Evolutionary conservation across 2,329 filamentous ascomycete genomes (phyloP), one percentile per base, ranked within the genome.

Genomic region (Acrocalymma vagum): DNA sequence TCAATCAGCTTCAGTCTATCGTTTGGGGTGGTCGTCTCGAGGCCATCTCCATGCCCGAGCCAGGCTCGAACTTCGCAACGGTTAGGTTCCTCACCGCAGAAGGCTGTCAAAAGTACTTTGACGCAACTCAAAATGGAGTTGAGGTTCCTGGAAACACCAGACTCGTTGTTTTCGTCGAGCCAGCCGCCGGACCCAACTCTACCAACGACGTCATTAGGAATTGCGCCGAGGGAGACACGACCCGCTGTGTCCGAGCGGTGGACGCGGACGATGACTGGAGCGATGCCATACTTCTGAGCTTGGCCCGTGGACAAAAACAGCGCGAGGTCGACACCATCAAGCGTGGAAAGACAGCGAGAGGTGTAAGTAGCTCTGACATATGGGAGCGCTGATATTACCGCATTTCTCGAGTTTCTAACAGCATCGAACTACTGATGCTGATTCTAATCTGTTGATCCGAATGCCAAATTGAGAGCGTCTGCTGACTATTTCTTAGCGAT

Each of bases 241-340:
- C 76, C 16, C 73, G 77, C 21, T 76, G 74, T 32, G 65, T 80
- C 10, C 72, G 72, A 30, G 73, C 70, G 14, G 55, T 71, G 6
- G 71, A 71, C 7, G 70, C 70, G 5, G 67, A 73, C 11, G 62
- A 72, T 25, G 65, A 73, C 13, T 67, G 70, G 55, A 62, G 52
- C 9, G 70, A 74, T 45, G 42, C 29, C 5, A 53, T 60, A 9
- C 58, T 78, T 24, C 43, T 62, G 42, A 64, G 66, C 28, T 40
- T 78, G 7, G 74, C 73, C 4, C 58, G 58, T 23, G 62, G 62
- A 6, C 70, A 60, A 13, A 46, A 52, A 9, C 45, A 56, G 27
- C 70, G 75, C 8, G 70, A 71, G 40, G 56, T 79, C 4, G 77
- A 79, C 45, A 62, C 68, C 21, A 71, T 79, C 40, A 53, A 72